Conservation (phyloP, 768 basidiomycete genomes). For the Mycena amicta region DNA sequence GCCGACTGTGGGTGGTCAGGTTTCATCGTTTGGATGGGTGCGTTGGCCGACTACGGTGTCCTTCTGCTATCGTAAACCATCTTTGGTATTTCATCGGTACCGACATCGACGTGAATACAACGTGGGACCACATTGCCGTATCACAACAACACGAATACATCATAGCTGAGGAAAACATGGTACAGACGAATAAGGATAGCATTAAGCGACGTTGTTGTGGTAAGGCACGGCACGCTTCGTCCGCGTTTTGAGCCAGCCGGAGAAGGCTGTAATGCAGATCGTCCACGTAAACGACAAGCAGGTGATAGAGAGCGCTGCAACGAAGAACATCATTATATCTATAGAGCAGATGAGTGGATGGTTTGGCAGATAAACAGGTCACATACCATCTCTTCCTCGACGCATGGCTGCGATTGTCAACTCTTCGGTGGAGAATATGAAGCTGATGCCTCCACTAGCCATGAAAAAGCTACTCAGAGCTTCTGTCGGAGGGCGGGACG, state of each 20-base stretch:
- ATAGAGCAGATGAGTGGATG: too few relatives aligned
- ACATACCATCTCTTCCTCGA: slow-evolving; percentile 81
- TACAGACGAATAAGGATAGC: too few relatives aligned
- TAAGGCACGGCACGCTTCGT: slow-evolving; percentile 23
- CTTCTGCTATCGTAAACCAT: slow-evolving; percentile 18
- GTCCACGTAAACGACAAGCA: slow-evolving; percentile 88
- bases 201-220: not conserved
- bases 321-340: slow-evolving; percentile 91
- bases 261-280: slow-evolving; percentile 71
- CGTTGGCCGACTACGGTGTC: slow-evolving; percentile 66
- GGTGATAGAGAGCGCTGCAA: slow-evolving; percentile 82
- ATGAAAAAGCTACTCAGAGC: slow-evolving; percentile 85
- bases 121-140: too few relatives aligned
- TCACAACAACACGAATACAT: too few relatives aligned
- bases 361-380: too few relatives aligned
- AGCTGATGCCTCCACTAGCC: slow-evolving; percentile 84
- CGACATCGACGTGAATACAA: too few relatives aligned
- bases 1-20: slow-evolving; percentile 87
- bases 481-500: slow-evolving; percentile 93
- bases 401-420: slow-evolving; percentile 91
- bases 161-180: too few relatives aligned
- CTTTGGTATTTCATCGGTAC: too few relatives aligned
- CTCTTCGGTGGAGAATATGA: slow-evolving; percentile 90
- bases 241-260: slow-evolving; percentile 73
- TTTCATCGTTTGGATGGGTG: slow-evolving; percentile 85